These are phyloP conservation scores for Dactylorhiza incarnata DNA, from an alignment of 106 monocot genomes.

Conservation along the genomic window DNA sequence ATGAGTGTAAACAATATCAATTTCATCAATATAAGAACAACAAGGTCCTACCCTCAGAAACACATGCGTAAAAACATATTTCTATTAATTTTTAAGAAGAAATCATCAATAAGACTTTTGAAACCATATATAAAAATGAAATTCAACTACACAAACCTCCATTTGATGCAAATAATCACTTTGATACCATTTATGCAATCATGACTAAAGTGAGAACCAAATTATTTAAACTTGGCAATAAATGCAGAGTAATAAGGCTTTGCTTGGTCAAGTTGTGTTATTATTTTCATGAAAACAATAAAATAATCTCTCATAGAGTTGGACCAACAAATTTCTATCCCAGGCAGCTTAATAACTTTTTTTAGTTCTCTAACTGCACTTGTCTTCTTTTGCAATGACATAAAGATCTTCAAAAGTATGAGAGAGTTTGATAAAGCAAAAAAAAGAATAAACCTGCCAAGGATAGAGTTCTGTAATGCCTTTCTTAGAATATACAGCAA, in stretches of 20 bases:
- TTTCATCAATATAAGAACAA: not conserved
- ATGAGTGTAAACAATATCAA: not conserved
- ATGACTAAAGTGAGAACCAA: not conserved
- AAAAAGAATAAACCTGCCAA: conserved; percentile 71
- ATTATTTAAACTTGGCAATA: not conserved
- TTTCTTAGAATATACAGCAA: conserved; percentile 67
- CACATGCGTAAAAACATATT: not conserved
- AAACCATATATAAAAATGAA: not conserved
- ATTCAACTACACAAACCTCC: not conserved
- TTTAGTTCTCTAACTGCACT: no score
- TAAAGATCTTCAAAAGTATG: no score
- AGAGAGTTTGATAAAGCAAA: not conserved
- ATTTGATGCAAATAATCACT: not conserved
- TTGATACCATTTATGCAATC: not conserved
- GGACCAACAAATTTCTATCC: no score
- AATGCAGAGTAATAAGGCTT: not conserved
- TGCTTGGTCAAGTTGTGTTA: not conserved
- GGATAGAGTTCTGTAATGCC: conserved; percentile 87
- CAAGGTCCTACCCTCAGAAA: not conserved
- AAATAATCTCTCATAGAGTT: not conserved
- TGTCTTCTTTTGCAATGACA: no score
- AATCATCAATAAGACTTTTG: not conserved
- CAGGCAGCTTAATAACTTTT: no score
- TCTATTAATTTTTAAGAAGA: not conserved
- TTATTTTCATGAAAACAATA: not conserved